Conservation (phyloP, 2,329 filamentous ascomycete genomes). For the Cercospora janseana region DNA sequence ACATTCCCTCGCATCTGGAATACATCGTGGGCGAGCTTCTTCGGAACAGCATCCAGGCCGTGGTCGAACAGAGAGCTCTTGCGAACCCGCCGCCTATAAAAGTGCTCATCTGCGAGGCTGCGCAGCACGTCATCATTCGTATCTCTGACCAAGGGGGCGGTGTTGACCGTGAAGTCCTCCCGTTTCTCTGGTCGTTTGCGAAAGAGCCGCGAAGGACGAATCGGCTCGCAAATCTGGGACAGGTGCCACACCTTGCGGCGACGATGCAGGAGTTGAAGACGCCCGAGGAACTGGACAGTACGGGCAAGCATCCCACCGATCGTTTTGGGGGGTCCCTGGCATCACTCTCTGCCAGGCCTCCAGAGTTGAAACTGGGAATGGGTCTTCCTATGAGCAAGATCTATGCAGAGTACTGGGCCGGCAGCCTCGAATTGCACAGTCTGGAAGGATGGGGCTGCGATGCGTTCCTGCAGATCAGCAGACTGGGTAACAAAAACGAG, state of each 20-base stretch:
- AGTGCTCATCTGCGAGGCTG: slow-evolving; percentile 88
- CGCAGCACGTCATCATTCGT: slow-evolving; percentile 92
- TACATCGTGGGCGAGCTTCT: slow-evolving; percentile 96
- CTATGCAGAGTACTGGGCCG: slow-evolving; percentile 98
- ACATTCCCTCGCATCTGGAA: slow-evolving; percentile 92
- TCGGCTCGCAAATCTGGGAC: slow-evolving; percentile 77
- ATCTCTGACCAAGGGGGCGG: slow-evolving; percentile 95
- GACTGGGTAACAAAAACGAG: slow-evolving; percentile 97
- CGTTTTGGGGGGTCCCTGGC: slow-evolving; percentile 66
- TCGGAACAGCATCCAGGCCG: slow-evolving; percentile 89
- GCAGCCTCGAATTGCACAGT: slow-evolving; percentile 84
- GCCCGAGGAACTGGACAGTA: slow-evolving; percentile 21
- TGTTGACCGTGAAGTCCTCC: slow-evolving; percentile 78
- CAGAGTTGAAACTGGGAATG: slow-evolving; percentile 85
- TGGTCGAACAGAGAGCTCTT: slow-evolving; percentile 66
- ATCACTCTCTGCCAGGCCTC: slow-evolving; percentile 76
- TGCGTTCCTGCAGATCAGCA: slow-evolving; percentile 92
- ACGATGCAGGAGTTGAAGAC: slow-evolving; percentile 70
- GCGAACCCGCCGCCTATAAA: slow-evolving; percentile 73
- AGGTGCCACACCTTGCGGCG: slow-evolving; percentile 87
- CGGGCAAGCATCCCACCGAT: slow-evolving; percentile 27
- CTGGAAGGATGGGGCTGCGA: slow-evolving; percentile 95
- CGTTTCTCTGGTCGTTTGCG: slow-evolving; percentile 93
- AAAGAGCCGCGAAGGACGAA: slow-evolving; percentile 80
- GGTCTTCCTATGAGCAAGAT: slow-evolving; percentile 89